Evolutionary conservation across 495 filamentous ascomycete genomes (phyloP).

Genomic region (Polyplosphaeria fusca): DNA sequence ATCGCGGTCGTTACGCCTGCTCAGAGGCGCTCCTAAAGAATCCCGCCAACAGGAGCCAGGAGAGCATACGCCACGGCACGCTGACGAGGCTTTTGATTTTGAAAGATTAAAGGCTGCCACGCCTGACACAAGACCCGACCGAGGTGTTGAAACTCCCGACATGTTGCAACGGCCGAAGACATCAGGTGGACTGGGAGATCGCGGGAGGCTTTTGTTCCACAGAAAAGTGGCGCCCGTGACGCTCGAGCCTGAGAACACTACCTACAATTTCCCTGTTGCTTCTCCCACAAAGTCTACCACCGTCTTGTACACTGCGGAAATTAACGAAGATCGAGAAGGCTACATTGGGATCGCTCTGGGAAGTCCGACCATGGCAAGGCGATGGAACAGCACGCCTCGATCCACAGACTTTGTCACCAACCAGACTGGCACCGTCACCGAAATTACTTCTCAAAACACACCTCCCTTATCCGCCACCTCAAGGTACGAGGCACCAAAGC

Average conservation of each 20-base stretch:
- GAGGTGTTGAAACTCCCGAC: slow-evolving; percentile 22
- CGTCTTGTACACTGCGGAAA: slow-evolving; percentile 31
- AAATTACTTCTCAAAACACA: slow-evolving; percentile 25
- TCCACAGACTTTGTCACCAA: slow-evolving; percentile 19
- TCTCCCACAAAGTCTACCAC: slow-evolving; percentile 24
- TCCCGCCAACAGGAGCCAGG: slow-evolving; percentile 25
- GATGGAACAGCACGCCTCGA: slow-evolving; percentile 28
- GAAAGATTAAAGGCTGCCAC: slow-evolving; percentile 32
- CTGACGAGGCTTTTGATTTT: slow-evolving; percentile 6
- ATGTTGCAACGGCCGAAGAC: slow-evolving; percentile 31
- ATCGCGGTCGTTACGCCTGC: slow-evolving; percentile 31
- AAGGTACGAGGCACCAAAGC: slow-evolving; percentile 34
- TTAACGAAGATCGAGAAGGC: slow-evolving; percentile 32
- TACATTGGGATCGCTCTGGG: slow-evolving; percentile 56
- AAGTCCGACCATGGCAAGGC: slow-evolving; percentile 46
- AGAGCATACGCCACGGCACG: slow-evolving; percentile 17
- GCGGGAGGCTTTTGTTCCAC: slow-evolving; percentile 29
- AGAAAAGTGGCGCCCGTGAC: slow-evolving; percentile 31
- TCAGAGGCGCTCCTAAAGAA: slow-evolving; percentile 27
- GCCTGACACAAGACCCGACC: slow-evolving; percentile 20
- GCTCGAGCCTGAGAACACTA: slow-evolving; percentile 2
- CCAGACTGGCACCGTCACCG: slow-evolving; percentile 24
- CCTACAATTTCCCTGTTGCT: slow-evolving; percentile 17
- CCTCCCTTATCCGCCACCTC: slow-evolving; percentile 15
- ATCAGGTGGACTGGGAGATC: slow-evolving; percentile 25